These are phyloP conservation scores for Cucumis hystrix DNA, from an alignment of 306 rosid genomes.

Conservation along the genomic window DNA sequence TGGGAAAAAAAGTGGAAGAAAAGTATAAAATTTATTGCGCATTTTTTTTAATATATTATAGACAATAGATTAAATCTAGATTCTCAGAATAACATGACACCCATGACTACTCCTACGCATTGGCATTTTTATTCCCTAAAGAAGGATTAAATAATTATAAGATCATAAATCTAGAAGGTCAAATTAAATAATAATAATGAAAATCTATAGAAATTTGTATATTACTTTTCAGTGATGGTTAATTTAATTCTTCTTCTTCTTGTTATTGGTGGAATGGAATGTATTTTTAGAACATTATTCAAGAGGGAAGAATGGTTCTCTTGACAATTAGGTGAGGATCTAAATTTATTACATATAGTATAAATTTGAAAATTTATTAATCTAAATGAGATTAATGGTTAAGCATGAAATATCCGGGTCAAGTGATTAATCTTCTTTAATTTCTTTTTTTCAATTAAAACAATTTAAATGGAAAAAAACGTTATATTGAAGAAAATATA, in stretches of 20 bases:
- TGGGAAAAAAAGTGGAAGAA: too few species aligned
- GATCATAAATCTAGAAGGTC: conserved; percentile 14
- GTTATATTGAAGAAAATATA: not conserved
- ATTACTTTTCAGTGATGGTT: not conserved
- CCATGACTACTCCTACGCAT: conserved; percentile 6
- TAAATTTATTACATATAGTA: not conserved
- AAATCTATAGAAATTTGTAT: not conserved
- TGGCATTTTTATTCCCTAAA: conserved; percentile 1
- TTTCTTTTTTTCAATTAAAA: not conserved
- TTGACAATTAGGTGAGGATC: not conserved
- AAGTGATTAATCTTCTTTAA: not conserved
- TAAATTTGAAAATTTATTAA: not conserved
- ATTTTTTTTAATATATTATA: too few species aligned
- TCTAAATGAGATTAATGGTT: not conserved
- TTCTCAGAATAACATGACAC: not conserved
- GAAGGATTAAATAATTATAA: conserved; percentile 4
- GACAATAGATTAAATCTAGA: not conserved
- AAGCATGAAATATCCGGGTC: not conserved
- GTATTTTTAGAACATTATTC: not conserved
- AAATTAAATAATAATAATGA: not conserved
- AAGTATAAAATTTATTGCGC: too few species aligned
- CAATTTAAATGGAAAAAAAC: not conserved
- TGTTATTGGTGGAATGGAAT: not conserved
- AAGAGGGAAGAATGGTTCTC: not conserved
- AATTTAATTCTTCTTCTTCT: not conserved